A percentile compares a stretch with the other conserved stretches of the same genome.
Conservation (phyloP, 352 stramenopile genomes). For the Peronospora belbahrii region DNA sequence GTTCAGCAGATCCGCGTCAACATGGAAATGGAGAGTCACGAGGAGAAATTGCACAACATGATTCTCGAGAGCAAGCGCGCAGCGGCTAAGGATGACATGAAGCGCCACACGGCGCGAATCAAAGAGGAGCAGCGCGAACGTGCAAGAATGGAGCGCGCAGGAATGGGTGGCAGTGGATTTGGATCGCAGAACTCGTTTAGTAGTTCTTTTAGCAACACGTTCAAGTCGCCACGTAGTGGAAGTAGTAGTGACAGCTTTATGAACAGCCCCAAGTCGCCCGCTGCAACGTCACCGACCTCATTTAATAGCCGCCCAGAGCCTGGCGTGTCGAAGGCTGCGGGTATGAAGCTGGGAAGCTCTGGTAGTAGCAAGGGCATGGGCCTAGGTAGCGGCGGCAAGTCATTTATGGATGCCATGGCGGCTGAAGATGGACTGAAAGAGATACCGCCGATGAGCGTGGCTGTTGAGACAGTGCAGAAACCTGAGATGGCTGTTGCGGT, state of each 20-base stretch:
- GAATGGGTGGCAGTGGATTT: constrained; percentile 61
- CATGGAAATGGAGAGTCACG: constrained; percentile 98
- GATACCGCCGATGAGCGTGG: constrained; percentile 72
- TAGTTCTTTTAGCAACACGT: constrained; percentile 54
- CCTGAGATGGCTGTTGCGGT: constrained; percentile 55
- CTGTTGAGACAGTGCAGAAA: constrained; percentile 50
- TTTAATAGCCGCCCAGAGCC: constrained; percentile 46
- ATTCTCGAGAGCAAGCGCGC: constrained; percentile 94
- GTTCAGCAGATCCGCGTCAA: constrained; percentile 93
- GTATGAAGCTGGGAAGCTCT: constrained; percentile 61
- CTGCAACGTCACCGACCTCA: constrained; percentile 60
- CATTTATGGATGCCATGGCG: constrained; percentile 81
- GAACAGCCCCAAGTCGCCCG: constrained; percentile 27
- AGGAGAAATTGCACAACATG: constrained; percentile 98
- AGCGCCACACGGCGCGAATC: constrained; percentile 81
- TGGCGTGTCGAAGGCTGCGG: constrained; percentile 44
- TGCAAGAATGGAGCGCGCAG: constrained; percentile 63
- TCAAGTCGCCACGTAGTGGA: constrained; percentile 56
- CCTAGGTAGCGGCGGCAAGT: constrained; percentile 59
- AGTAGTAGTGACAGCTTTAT: constrained; percentile 32
- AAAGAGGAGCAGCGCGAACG: constrained; percentile 84
- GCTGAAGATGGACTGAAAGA: constrained; percentile 83
- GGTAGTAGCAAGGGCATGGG: constrained; percentile 43
- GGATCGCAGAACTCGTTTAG: constrained; percentile 68
- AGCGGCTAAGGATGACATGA: constrained; percentile 85